Base-by-base conservation (phyloP, 495 filamentous ascomycete species). In the Parathielavia appendiculata region DNA sequence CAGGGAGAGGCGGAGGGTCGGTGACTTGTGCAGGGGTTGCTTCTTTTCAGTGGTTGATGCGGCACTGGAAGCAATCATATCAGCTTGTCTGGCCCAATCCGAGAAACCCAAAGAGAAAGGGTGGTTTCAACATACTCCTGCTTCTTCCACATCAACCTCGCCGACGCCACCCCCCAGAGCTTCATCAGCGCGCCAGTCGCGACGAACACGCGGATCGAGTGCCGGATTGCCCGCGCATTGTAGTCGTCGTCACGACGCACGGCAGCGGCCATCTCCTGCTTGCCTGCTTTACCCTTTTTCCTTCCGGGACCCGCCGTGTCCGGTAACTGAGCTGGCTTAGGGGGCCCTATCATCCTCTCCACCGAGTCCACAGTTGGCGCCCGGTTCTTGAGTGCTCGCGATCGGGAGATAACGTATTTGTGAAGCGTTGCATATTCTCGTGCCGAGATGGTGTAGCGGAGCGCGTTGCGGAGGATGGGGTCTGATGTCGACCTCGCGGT, bases 361-460 rank as follows among this genome's bases (percentile, higher is more conserved):
- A 83, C 77, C 36, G 70, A 65, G 34, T 71, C 75, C 11, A 79
- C 74, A 34, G 71, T 78, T 12, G 86, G 86, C 13, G 87, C 76
- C 40, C 82, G 81, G 64, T 73, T 81, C 60, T 82, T 80, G 5
- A 90, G 66, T n/a, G 75, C 59, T 34, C 75, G 76, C 56, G 85
- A 83, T 39, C 85, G 85, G 60, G 85, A 89, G 54, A 87, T 79
- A 36, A 90, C 81, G 63, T 89, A 86, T 66, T 84, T 84, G 71
- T 95, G 88, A 22, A 96, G 81, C 3, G 85, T 76, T 60, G 86
- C 82, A 73, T 96, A 95, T 68, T 96, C 91, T 70, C 86, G 84
- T 46, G 87, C 85, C 71, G 86, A 91, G 46, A 96, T 81, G 56
- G 86, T 90, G 71, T 93, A 86, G 61, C 90, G 83, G 53, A 95